Evolutionary conservation across 208 protist species (phyloP).

Genomic region (Trypanosoma boissoni): DNA sequence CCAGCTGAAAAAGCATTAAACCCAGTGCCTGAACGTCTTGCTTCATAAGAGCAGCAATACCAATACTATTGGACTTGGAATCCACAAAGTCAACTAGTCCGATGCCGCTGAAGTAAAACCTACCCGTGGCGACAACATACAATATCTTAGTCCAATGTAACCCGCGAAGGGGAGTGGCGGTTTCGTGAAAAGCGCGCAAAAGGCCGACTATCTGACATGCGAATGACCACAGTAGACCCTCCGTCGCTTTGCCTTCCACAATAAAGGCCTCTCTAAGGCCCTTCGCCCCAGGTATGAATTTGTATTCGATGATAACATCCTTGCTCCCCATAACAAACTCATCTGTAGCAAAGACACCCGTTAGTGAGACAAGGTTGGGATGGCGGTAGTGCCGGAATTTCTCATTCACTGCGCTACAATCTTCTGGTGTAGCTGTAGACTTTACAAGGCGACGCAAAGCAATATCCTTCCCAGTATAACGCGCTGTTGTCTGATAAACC

Average conservation of each 20-base stretch:
- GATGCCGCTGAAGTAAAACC: constrained; percentile 84
- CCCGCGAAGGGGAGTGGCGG: constrained; percentile 61
- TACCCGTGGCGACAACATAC: constrained; percentile 66
- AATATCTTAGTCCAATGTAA: constrained; percentile 85
- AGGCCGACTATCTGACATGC: constrained; percentile 83
- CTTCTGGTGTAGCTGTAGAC: constrained; percentile 39
- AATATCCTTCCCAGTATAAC: constrained; percentile 75
- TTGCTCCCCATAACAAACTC: constrained; percentile 85
- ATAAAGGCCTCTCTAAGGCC: constrained; percentile 79
- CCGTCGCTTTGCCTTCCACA: constrained; percentile 59
- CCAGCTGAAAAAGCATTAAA: constrained; percentile 79
- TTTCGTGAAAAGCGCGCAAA: constrained; percentile 85
- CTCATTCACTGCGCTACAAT: constrained; percentile 49
- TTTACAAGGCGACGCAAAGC: constrained; percentile 74
- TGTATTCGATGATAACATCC: constrained; percentile 87
- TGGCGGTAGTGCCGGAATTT: constrained; percentile 69
- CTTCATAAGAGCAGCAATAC: constrained; percentile 50
- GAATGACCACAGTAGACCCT: constrained; percentile 86
- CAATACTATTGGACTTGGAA: constrained; percentile 22
- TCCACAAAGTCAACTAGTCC: constrained; percentile 79
- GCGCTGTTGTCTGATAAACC: constrained; percentile 72
- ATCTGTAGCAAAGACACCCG: constrained; percentile 67
- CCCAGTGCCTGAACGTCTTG: constrained; percentile 81
- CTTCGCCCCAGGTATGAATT: constrained; percentile 74
- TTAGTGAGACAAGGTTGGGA: constrained; percentile 79